A percentile compares a stretch with the other conserved stretches of the same genome.
phyloP scores from a whole-genome alignment of 2,329 filamentous ascomycete species.

The Fusarium ramigenum region DNA sequence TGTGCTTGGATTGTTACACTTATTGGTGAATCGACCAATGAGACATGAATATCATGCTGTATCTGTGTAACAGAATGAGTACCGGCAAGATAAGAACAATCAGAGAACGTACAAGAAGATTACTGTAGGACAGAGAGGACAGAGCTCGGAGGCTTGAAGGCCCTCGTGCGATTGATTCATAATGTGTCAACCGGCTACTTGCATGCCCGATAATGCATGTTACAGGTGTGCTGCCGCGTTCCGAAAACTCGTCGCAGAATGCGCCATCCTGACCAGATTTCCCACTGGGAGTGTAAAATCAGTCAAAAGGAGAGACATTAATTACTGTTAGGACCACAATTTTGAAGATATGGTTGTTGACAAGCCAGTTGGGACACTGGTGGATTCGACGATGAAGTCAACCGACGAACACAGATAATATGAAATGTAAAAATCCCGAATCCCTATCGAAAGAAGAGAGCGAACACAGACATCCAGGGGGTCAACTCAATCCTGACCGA shows the following conservation, averaged over 20 bases:
- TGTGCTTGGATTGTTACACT: background rate
- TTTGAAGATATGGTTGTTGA: background rate
- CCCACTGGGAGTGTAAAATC: background rate
- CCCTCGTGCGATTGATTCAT: background rate
- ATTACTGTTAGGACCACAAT: background rate
- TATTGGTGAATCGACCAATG: background rate
- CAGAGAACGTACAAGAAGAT: background rate
- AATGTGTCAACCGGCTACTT: conserved; percentile 6
- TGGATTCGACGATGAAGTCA: background rate
- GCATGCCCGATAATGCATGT: conserved; percentile 13
- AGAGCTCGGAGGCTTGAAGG: background rate
- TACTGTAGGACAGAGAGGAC: background rate
- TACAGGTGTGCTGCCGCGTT: conserved; percentile 5
- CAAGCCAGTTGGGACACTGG: background rate
- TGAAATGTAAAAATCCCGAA: background rate
- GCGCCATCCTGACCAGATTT: too few relatives aligned
- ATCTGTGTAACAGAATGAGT: background rate
- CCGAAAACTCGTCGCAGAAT: background rate
- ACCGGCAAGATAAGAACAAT: background rate
- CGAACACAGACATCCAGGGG: background rate
- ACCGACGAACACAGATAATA: background rate
- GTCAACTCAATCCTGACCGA: background rate
- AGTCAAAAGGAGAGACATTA: background rate
- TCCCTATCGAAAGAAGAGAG: background rate
- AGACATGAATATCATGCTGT: background rate